Percentiles rank a stretch among this genome's conserved stretches.
These are phyloP conservation scores for Yamadazyma jaroonii DNA, from an alignment of 1,139 yeast species.

Conservation along the genomic window DNA sequence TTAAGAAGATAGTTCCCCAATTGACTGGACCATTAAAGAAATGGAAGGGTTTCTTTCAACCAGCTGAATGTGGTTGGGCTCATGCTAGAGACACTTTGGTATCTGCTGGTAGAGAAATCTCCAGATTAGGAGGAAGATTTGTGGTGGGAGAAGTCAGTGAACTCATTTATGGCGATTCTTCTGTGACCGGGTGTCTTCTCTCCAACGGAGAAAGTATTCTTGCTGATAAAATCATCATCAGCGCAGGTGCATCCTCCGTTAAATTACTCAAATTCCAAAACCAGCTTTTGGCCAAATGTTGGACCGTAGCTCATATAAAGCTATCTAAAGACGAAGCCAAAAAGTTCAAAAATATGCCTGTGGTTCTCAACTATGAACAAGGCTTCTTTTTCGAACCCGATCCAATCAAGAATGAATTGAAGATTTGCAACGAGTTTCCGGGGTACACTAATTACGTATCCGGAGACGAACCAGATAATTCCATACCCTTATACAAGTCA, in stretches of 20 bases:
- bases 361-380: slow-evolving; percentile 28
- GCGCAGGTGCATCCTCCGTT: slow-evolving; percentile 34
- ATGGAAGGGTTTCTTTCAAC: slow-evolving; percentile 9
- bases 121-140: slow-evolving; percentile 26
- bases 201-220: slow-evolving; percentile 8
- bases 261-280: slow-evolving; percentile 25
- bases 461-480: slow-evolving; percentile 5
- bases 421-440: slow-evolving; percentile 16
- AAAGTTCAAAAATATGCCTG: slow-evolving; percentile 30
- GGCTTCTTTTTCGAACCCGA: slow-evolving; percentile 30
- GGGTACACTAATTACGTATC: slow-evolving; percentile 13
- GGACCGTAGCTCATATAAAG: slow-evolving; percentile 37
- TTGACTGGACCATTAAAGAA: slow-evolving; percentile 3
- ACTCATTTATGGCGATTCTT: slow-evolving; percentile 6
- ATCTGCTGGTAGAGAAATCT: slow-evolving; percentile 20
- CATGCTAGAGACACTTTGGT: slow-evolving; percentile 7
- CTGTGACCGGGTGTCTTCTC: slow-evolving; percentile 6
- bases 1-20: slow-evolving; percentile 5
- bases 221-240: slow-evolving; percentile 24
- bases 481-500: slow-evolving; percentile 5
- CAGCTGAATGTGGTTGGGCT: slow-evolving; percentile 15
- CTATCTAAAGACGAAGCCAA: slow-evolving; percentile 30
- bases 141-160: slow-evolving; percentile 23
- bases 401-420: slow-evolving; percentile 5
- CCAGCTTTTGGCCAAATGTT: slow-evolving; percentile 23